These are phyloP conservation scores for Lodderomyces jiufengensis DNA, from an alignment of 1,139 yeast species.

Conservation along the genomic window DNA sequence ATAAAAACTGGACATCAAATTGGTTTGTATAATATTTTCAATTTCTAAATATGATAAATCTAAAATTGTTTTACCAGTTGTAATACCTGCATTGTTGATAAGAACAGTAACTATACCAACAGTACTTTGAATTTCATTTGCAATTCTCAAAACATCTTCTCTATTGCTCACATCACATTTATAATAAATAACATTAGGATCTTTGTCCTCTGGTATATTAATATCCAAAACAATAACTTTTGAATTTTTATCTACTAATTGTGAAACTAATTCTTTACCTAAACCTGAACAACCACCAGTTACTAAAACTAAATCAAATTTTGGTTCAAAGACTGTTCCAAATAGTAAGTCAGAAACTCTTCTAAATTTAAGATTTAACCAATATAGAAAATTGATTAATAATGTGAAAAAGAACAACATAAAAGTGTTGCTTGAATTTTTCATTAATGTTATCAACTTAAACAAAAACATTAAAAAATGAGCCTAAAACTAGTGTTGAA, in stretches of 20 bases:
- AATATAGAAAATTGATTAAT: slow-evolving; percentile 9
- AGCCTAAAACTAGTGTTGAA: no score
- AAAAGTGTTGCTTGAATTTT: background rate
- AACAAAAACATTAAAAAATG: no score
- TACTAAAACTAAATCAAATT: slow-evolving; percentile 58
- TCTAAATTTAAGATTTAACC: slow-evolving; percentile 28
- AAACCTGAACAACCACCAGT: slow-evolving; percentile 84
- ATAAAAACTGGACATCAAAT: slow-evolving; percentile 65
- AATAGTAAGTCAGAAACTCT: slow-evolving; percentile 33
- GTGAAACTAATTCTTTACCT: slow-evolving; percentile 58
- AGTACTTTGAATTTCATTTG: slow-evolving; percentile 35
- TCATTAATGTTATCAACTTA: no score
- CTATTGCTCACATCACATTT: slow-evolving; percentile 66
- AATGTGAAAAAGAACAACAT: slow-evolving; percentile 4
- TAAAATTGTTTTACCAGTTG: slow-evolving; percentile 54
- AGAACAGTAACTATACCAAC: slow-evolving; percentile 64
- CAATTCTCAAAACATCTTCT: slow-evolving; percentile 35
- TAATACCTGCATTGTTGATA: slow-evolving; percentile 81
- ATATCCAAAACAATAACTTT: slow-evolving; percentile 67
- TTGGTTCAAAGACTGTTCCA: slow-evolving; percentile 51
- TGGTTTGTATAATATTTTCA: slow-evolving; percentile 58
- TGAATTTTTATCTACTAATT: slow-evolving; percentile 39
- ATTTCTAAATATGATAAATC: slow-evolving; percentile 57
- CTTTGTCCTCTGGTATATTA: slow-evolving; percentile 30
- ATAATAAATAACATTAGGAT: slow-evolving; percentile 50